Evolutionary conservation across 495 filamentous ascomycete genomes (phyloP), one percentile per base, ranked within the genome.

Genomic region (Trichoderma erinaceum): DNA sequence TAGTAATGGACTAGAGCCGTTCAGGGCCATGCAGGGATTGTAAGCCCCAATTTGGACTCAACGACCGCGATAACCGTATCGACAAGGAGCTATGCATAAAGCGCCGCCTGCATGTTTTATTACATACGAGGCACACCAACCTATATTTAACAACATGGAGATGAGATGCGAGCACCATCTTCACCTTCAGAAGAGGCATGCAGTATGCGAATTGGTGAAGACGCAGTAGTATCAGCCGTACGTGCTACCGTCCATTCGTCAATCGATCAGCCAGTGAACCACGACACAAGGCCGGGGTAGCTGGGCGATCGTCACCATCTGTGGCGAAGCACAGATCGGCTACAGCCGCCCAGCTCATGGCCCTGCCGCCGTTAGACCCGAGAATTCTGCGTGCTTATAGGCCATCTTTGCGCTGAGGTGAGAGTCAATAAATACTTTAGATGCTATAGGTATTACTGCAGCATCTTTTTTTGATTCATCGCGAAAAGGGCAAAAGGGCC

Each of bases 301-400:
- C n/a, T 15, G 56, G 21, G 0, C 7, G 56, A 61, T 61, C 56
- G 56, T 61, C 56, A 13, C 56, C 16, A 25, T 61, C 56, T 29
- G 56, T 61, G 56, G 56, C 56, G 56, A 61, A 61, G 56, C 27
- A 32, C 56, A 61, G 56, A 61, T 61, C 56, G 56, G 56, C 56
- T 61, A 61, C n/a, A 29, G 56, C 56, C 56, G 56, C 29, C 25
- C 27, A 61, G 29, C 56, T 12, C 56, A 1, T 61, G 56, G 56
- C 56, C 56, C 56, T 61, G 29, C 56, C 56, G 27, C 56, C 8
- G 35, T 38, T 52, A 52, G 48, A 23, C 48, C 48, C 48, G 48
- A 21, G 48, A 4, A 3, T 52, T 52, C 8, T 23, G 48, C 48
- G 48, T 52, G 48, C 48, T 52, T 52, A 29, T 29, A 23, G n/a